Conservation (phyloP, 768 basidiomycete genomes). For the Ramaria rubella region DNA sequence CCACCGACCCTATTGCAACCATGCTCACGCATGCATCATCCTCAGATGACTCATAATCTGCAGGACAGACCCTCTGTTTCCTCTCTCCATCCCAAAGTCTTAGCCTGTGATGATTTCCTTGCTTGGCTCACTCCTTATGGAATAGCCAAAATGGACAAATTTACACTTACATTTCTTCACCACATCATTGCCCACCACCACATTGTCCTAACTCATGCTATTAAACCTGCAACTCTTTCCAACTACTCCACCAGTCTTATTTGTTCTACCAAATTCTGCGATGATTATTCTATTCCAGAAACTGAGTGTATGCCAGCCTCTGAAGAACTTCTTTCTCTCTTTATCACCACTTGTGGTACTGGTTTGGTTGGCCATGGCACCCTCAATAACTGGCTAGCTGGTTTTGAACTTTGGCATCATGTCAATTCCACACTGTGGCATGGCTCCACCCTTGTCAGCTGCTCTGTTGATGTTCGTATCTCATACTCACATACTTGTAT, state of each 20-base stretch:
- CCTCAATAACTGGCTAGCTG: slow-evolving; percentile 30
- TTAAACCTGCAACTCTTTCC: neutral
- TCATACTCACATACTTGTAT: too few species aligned
- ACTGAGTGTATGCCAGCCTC: slow-evolving; percentile 24
- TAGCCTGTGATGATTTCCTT: neutral
- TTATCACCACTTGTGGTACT: slow-evolving; percentile 22
- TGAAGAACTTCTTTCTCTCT: slow-evolving; percentile 23
- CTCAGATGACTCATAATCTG: neutral
- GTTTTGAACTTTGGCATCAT: slow-evolving; percentile 33
- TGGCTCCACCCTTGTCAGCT: slow-evolving; percentile 20
- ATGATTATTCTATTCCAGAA: slow-evolving; percentile 28
- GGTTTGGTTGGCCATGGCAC: too few species aligned
- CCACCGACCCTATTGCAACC: neutral
- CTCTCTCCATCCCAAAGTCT: neutral
- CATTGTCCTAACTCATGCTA: neutral
- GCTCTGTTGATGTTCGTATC: neutral
- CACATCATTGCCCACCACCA: neutral
- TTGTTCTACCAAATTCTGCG: slow-evolving; percentile 33
- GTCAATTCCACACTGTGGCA: slow-evolving; percentile 31
- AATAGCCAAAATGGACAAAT: neutral
- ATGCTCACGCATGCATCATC: neutral
- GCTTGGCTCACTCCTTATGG: neutral
- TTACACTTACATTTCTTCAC: neutral
- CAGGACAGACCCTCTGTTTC: neutral
- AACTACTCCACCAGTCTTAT: slow-evolving; percentile 29